Percentiles rank a stretch among this genome's conserved stretches.
Evolutionary conservation across 371 early-diverging fungal genomes (phyloP).

Genomic region (Choanephora cucurbitarum): DNA sequence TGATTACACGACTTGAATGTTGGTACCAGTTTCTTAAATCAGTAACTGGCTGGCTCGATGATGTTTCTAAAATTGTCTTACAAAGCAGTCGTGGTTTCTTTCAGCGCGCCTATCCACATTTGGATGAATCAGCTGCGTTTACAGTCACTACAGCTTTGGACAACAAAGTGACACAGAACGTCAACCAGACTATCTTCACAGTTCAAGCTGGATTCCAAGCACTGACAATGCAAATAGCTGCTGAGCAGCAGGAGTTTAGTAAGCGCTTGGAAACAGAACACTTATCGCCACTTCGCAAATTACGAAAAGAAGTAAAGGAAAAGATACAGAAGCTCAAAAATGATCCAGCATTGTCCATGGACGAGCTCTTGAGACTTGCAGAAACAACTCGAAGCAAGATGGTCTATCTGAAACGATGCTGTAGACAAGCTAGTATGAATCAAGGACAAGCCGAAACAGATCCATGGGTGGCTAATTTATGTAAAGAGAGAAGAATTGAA

Average conservation of each 20-base stretch:
- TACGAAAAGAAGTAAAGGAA: constrained; percentile 37
- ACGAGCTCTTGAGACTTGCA: constrained; percentile 40
- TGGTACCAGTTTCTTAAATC: constrained; percentile 36
- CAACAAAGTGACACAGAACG: constrained; percentile 3
- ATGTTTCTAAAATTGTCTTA: constrained; percentile 30
- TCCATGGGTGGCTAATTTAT: constrained; percentile 44
- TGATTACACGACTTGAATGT: constrained; percentile 32
- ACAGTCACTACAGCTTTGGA: constrained; percentile 1
- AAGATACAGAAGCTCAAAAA: constrained; percentile 33
- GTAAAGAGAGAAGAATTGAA: constrained; percentile 24
- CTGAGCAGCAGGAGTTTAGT: constrained; percentile 35
- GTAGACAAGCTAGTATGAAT: constrained; percentile 29
- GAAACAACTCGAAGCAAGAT: constrained; percentile 42
- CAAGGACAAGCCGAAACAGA: constrained; percentile 33
- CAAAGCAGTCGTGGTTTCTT: constrained; percentile 33
- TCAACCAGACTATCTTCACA: constrained; percentile 22
- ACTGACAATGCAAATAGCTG: constrained; percentile 29
- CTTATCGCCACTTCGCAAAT: constrained; percentile 24
- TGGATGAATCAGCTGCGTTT: constrained; percentile 16
- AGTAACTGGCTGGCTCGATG: constrained; percentile 35
- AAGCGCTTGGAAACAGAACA: constrained; percentile 24
- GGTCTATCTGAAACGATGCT: constrained; percentile 30
- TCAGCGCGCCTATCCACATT: constrained; percentile 27
- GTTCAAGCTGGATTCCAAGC: constrained; percentile 31
- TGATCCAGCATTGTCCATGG: constrained; percentile 29